Base-by-base conservation (phyloP, 208 protist genomes). In the Sergeia podlipaevii region DNA sequence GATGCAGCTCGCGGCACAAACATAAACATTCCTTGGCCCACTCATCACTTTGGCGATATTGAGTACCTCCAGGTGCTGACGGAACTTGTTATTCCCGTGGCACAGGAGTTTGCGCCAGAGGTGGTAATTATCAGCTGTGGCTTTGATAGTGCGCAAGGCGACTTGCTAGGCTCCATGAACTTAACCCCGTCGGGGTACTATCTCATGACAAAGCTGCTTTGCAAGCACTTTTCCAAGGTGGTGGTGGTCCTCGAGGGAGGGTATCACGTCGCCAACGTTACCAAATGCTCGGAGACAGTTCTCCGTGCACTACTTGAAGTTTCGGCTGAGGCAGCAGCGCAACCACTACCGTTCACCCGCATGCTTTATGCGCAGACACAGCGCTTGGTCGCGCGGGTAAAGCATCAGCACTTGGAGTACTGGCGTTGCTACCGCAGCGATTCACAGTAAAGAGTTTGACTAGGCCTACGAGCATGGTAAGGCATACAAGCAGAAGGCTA, bases 91-190 rank as follows among this genome's bases (percentile, higher is more conserved):
- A 43, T 97, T 2, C 97, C 96, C 1, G 82, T 93, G 1, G 72
- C 72, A 15, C 23, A 51, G 11, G 91, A 98, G 64, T 98, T 96
- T 59, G n/a, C 38, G 3, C 96, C 97, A 0, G 82, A 97, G 39
- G 23, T 98, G 28, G 80, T 98, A 13, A 63, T 99, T 49, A 64
- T 99, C 27, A 94, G 89, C 57, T 91, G 80, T 26, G 97, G 97
- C n/a, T 98, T 98, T 55, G 97, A 99, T 69, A 91, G 91, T 21
- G 93, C 86, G 6, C 52, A 68, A n/a, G 95, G 92, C 1, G 96
- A 98, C 65, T 63, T 95, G n/a, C 72, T 98, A 1, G 97, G 96
- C 8, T 80, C 72, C 18, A 96, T 96, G 89, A 45, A 58, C 4
- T 21, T 97, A 11, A 77, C 83, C 21, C 60, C 85, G 2, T 82